Conservation (phyloP, 495 filamentous ascomycete genomes). For the Aspergillus bridgeri region DNA sequence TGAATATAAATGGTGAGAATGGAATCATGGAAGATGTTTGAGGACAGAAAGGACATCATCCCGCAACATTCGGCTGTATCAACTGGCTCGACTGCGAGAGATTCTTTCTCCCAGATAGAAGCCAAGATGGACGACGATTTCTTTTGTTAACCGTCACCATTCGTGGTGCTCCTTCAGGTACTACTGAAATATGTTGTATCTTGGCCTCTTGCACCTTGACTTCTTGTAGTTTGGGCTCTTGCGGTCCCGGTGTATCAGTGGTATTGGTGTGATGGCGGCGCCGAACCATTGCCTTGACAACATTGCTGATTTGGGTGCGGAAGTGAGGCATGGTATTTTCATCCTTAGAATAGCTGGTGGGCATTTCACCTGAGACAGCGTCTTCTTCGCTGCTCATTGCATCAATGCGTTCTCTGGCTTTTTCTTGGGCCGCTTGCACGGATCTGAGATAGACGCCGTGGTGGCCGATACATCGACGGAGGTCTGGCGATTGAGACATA, state of each 20-base stretch:
- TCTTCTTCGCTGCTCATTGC: not conserved
- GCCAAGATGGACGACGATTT: not conserved
- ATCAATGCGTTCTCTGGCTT: not conserved
- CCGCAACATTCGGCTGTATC: not conserved
- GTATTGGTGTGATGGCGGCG: not conserved
- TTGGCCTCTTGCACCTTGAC: not conserved
- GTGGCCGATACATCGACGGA: slow-evolving; percentile 18
- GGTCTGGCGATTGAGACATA: slow-evolving; percentile 9
- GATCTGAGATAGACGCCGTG: slow-evolving; percentile 15
- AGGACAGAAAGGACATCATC: not conserved
- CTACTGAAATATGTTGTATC: not conserved
- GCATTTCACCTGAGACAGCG: not conserved
- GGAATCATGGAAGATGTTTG: not conserved
- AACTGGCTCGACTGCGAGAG: not conserved
- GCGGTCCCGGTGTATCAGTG: not conserved
- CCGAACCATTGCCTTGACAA: slow-evolving; percentile 11
- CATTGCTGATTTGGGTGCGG: slow-evolving; percentile 6
- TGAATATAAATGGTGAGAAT: not conserved
- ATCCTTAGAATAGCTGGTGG: not conserved
- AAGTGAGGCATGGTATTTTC: not conserved
- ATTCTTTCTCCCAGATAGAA: not conserved
- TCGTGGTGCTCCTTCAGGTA: not conserved
- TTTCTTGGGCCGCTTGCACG: slow-evolving; percentile 11
- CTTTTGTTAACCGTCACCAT: not conserved
- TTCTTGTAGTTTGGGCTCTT: not conserved